These are phyloP conservation scores for Paraurostyla sp. DNA, from an alignment of 73 alveolate species.

Conservation along the genomic window DNA sequence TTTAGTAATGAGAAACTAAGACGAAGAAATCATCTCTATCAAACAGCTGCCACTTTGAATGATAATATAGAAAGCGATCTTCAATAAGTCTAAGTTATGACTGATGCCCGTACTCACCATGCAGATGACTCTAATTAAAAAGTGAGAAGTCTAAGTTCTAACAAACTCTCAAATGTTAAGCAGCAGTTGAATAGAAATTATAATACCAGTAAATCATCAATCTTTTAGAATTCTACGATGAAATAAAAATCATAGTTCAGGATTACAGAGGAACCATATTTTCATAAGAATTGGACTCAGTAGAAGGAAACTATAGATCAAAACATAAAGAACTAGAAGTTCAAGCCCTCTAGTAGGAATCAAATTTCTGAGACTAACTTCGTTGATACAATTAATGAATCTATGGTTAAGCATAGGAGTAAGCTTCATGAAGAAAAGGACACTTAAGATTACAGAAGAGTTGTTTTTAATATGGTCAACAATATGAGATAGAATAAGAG, in stretches of 20 bases:
- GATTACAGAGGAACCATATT: slow-evolving; percentile 27
- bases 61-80: neutral
- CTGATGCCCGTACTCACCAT: too few species aligned
- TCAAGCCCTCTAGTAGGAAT: neutral
- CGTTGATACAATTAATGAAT: slow-evolving; percentile 3
- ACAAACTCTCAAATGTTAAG: neutral
- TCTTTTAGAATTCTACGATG: neutral
- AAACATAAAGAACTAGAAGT: neutral
- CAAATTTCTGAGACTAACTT: too few species aligned
- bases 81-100: too few species aligned
- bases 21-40: too few species aligned
- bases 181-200: neutral
- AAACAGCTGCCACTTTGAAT: too few species aligned
- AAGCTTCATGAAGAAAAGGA: neutral
- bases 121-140: neutral
- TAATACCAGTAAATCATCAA: slow-evolving; percentile 10
- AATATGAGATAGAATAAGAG: slow-evolving; percentile 12
- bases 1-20: too few species aligned
- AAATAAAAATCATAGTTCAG: neutral
- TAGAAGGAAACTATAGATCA: neutral
- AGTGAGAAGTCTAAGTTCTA: neutral
- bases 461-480: slow-evolving; percentile 39
- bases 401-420: neutral
- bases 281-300: slow-evolving; percentile 9
- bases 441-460: slow-evolving; percentile 21